Percentiles rank a stretch among this genome's conserved stretches.
phyloP scores from a whole-genome alignment of 140 eudicot species.

The Bidens hawaiensis region DNA sequence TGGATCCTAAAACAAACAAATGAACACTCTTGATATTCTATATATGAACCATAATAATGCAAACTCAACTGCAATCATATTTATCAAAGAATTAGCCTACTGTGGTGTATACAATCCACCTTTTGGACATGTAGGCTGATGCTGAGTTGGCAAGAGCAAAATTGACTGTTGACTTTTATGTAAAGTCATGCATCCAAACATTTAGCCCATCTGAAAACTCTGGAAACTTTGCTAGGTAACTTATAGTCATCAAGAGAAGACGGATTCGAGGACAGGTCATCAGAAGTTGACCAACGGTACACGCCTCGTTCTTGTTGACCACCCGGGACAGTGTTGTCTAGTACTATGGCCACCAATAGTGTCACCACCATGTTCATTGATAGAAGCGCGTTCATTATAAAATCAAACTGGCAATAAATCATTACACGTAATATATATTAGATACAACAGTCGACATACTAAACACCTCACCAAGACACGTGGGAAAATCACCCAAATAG shows the following conservation, averaged over 20 bases:
- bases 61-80: not conserved
- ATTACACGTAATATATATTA: not conserved
- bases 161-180: not conserved
- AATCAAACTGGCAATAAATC: slow-evolving; percentile 58
- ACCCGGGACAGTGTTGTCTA: slow-evolving; percentile 87
- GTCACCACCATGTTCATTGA: slow-evolving; percentile 95
- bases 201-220: slow-evolving; percentile 60
- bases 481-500: too few relatives aligned
- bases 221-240: slow-evolving; percentile 54
- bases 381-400: slow-evolving; percentile 67
- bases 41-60: not conserved
- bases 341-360: slow-evolving; percentile 64
- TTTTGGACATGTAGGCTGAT: slow-evolving; percentile 13
- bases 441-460: not conserved
- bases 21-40: slow-evolving; percentile 1
- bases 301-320: slow-evolving; percentile 74
- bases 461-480: not conserved
- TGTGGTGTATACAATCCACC: slow-evolving; percentile 6
- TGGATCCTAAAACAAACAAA: not conserved
- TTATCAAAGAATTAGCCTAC: slow-evolving; percentile 1
- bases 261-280: slow-evolving; percentile 56
- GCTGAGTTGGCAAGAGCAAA: not conserved
- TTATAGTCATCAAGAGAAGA: slow-evolving; percentile 57
- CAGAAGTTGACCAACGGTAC: slow-evolving; percentile 71
- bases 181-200: slow-evolving; percentile 53